Percentiles rank a stretch among this genome's conserved stretches.
Evolutionary conservation across 1,284 basidiomycete genomes (phyloP).

Genomic region (Cryptococcus jaspeensis): DNA sequence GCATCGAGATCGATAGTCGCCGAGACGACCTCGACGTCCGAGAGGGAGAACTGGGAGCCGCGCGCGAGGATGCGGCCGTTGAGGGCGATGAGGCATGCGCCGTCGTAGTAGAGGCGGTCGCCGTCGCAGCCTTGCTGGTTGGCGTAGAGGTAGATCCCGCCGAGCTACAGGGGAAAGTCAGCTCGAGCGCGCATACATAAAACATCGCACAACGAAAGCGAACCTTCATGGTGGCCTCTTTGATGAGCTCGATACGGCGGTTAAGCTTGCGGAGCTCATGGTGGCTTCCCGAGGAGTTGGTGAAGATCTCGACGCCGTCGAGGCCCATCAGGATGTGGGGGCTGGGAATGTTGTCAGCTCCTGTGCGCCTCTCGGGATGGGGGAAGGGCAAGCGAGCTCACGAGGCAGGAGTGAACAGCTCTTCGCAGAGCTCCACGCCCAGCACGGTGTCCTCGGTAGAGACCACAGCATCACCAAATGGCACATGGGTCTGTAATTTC

Average conservation of each 20-base stretch:
- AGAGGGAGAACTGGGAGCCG: constrained; percentile 92
- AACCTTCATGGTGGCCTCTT: constrained; percentile 93
- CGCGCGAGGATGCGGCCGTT: constrained; percentile 92
- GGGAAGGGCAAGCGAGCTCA: constrained; percentile 40
- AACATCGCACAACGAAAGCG: constrained; percentile 1
- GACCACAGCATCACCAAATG: constrained; percentile 92
- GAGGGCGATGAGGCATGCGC: constrained; percentile 90
- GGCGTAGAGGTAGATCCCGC: constrained; percentile 94
- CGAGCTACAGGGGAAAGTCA: constrained; percentile 60
- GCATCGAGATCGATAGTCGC: constrained; percentile 95
- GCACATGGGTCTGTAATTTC: constrained; percentile 68
- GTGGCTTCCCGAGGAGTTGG: constrained; percentile 95
- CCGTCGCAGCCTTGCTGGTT: constrained; percentile 99
- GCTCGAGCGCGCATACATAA: not conserved
- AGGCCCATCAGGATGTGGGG: constrained; percentile 96
- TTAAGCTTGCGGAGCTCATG: constrained; percentile 95
- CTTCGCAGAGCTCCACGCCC: constrained; percentile 94
- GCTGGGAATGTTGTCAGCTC: constrained; percentile 52
- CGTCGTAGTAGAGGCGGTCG: constrained; percentile 96
- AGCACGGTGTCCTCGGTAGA: constrained; percentile 93
- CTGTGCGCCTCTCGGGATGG: not conserved
- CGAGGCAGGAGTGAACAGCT: constrained; percentile 95
- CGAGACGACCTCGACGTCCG: constrained; percentile 91
- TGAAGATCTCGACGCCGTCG: constrained; percentile 97
- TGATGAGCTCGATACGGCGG: constrained; percentile 88